Evolutionary conservation across 352 stramenopile genomes (phyloP), one percentile per base, ranked within the genome.

Genomic region (Peronosclerospora sorghi): DNA sequence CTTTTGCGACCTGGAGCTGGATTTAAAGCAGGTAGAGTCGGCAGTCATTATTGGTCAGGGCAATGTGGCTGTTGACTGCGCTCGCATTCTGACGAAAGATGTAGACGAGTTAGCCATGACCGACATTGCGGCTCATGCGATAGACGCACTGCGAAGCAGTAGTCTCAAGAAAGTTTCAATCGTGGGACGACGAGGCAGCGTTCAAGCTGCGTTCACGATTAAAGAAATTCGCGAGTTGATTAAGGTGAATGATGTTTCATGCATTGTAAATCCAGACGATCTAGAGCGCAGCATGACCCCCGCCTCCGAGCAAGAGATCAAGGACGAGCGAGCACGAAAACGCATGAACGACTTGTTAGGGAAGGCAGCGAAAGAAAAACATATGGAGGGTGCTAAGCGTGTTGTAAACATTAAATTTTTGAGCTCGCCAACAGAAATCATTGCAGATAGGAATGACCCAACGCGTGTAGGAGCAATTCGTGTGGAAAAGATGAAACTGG

Each of bases 61-160:
- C 17, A 98, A 99, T 59, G 95, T 99, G 12, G 95, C 95, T 1
- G 71, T 99, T 4, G 95, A 99, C 68, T 98, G 92, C 58, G 95
- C 91, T 17, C 75, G 95, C 15, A 84, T 98, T 27, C 61, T 98
- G 18, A 86, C 83, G 39, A 98, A 98, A 62, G 76, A 70, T 5
- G 53, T 82, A 21, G 67, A 84, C 10, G 76, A 95, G 21, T 73
- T 99, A 26, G 66, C 73, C 36, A 72, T 63, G 3, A 98, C 94
- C 0, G 95, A 99, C 63, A 95, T 97, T 44, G 73, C 92, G 5
- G 54, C 71, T 9, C 64, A 94, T 39, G 89, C 95, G 4, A 64
- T 98, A 21, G 61, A 96, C 17, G 71, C 76, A 6, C 60, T 98
- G 5, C 54, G 54, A 24, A 68, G 68, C 32, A 87, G 74, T 28